Conservation (phyloP, 495 filamentous ascomycete species). For the Trichocladium uniseriatum region DNA sequence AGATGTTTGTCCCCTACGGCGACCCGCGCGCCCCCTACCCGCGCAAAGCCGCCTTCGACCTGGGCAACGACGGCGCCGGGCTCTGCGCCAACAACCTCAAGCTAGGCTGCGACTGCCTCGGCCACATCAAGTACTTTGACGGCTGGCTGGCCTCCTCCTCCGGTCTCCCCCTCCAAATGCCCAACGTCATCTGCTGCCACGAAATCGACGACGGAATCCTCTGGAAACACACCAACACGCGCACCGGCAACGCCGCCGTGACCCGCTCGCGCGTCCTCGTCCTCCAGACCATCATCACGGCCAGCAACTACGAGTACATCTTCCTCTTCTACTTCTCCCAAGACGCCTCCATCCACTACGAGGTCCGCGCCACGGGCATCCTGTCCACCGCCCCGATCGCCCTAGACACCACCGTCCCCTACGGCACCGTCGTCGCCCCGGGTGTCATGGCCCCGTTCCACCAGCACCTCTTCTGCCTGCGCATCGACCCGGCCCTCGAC, state of each 20-base stretch:
- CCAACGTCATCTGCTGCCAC: conserved; percentile 95
- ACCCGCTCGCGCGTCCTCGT: conserved; percentile 82
- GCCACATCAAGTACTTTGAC: conserved; percentile 68
- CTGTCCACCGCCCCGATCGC: conserved; percentile 85
- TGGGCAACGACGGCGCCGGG: conserved; percentile 67
- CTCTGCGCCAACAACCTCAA: conserved; percentile 67
- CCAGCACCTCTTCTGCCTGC: conserved; percentile 91
- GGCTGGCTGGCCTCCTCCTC: conserved; percentile 77
- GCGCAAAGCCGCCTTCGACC: conserved; percentile 70
- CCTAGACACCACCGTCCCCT: conserved; percentile 79
- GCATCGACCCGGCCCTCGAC: conserved; percentile 83
- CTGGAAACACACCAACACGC: conserved; percentile 95
- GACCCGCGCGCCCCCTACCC: conserved; percentile 65
- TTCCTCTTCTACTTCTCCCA: conserved; percentile 89
- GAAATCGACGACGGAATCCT: conserved; percentile 91
- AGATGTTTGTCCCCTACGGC: conserved; percentile 75
- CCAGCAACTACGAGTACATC: conserved; percentile 96
- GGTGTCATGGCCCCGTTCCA: conserved; percentile 65
- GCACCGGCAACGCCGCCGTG: conserved; percentile 77
- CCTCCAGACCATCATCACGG: conserved; percentile 89
- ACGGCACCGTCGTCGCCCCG: conserved; percentile 77
- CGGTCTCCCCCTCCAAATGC: conserved; percentile 68
- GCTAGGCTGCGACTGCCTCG: conserved; percentile 62
- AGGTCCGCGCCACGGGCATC: conserved; percentile 93
- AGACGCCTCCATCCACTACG: conserved; percentile 86